Evolutionary conservation across 805 yeast species (phyloP), one percentile per base, ranked within the genome.

Genomic region (Candida sakaeoensis): DNA sequence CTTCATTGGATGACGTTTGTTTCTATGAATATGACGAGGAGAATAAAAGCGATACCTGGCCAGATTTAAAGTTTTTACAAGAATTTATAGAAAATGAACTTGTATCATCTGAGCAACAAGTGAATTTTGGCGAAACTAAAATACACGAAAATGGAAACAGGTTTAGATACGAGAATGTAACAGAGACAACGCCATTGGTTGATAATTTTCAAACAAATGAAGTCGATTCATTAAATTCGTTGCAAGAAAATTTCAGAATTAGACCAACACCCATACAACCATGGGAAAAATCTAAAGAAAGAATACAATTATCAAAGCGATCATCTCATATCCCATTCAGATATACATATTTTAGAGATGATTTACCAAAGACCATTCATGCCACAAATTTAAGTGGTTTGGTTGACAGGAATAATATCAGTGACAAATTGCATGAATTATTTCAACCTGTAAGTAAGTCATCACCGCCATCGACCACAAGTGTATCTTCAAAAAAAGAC

Each of bases 281-380:
- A 3, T 85, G 95, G 87, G 82, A 75, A 43, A 69, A 54, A 37
- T 47, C 55, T 3, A 50, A 52, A 34, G 58, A 59, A 33, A 46
- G 50, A 18, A 51, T 60, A 22, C 59, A 63, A 12, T 26, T 34
- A 14, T 38, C 16, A 6, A 53, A 51, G 10, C 51, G 51, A 3
- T 24, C 23, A 12, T 14, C 13, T 22, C 26, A 29, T 22, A 36
- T 29, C 8, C 38, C 53, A 13, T 80, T 79, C 57, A 70, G 98
- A 47, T 91, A 86, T 65, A 88, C 98, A 0, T 91, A 91, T 55
- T 91, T 93, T 61, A 73, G 98, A 48, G 96, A 89, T 47, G 95
- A 88, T 53, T 61, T 91, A 48, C 85, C 82, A 12, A 79, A 88
- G n/a, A 90, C 98, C 0, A 78, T 90, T 17, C 97, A 90, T 60